These are phyloP conservation scores for Salix arbutifolia DNA, from an alignment of 345 rosid species.

Conservation along the genomic window DNA sequence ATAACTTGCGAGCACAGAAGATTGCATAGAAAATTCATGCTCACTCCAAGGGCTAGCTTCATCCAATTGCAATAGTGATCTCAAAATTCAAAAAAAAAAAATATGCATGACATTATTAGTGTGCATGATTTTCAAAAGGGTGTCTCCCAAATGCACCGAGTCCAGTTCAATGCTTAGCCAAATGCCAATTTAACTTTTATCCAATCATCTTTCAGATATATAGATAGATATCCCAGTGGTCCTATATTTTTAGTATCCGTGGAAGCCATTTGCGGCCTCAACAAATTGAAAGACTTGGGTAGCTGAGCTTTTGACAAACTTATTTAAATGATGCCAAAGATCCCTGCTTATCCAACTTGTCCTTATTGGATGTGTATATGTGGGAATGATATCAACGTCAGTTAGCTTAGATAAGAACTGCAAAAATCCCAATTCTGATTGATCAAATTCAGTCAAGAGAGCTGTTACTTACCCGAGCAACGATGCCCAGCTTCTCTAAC, in stretches of 20 bases:
- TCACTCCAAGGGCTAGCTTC: neutral
- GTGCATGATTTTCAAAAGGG: neutral
- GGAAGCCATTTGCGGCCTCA: neutral
- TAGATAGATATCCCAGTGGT: neutral
- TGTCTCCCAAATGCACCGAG: neutral
- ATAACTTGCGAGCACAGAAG: neutral
- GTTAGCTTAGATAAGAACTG: neutral
- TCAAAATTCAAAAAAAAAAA: neutral
- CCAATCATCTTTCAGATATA: neutral
- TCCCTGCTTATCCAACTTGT: neutral
- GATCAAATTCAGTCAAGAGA: neutral
- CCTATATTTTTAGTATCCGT: neutral
- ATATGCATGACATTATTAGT: neutral
- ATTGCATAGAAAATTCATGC: neutral
- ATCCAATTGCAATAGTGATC: neutral
- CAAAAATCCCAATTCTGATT: neutral
- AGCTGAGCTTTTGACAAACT: neutral
- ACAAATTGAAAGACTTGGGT: neutral
- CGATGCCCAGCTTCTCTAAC: slow-evolving; percentile 79
- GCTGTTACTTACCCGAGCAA: slow-evolving; percentile 50
- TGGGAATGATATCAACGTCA: neutral
- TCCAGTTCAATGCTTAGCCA: neutral
- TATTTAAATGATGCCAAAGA: neutral
- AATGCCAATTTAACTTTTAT: neutral
- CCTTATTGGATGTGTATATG: neutral